phyloP scores from a whole-genome alignment of 2,329 filamentous ascomycete genomes.

The Sarocladium brachiariae region DNA sequence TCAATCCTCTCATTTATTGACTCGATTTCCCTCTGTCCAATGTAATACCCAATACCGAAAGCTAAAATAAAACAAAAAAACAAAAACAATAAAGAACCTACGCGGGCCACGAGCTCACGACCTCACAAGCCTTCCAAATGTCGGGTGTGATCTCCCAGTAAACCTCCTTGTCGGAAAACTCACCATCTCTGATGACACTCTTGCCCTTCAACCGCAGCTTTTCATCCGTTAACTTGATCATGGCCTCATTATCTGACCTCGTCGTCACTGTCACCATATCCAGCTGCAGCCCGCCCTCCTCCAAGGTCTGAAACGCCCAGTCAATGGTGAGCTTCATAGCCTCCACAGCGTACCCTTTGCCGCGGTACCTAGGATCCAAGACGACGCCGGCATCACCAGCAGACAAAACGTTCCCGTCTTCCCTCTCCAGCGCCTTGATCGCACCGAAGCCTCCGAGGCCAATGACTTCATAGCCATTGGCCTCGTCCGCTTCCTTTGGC shows the following conservation, averaged over 20 bases:
- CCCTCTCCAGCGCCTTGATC: slow-evolving; percentile 19
- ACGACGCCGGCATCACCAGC: slow-evolving; percentile 22
- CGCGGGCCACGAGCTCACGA: background rate
- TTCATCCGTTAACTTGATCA: slow-evolving; percentile 17
- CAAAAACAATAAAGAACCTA: too few species aligned
- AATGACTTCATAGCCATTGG: slow-evolving; percentile 19
- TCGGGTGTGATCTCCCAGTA: slow-evolving; percentile 19
- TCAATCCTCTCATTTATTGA: background rate
- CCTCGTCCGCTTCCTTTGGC: background rate
- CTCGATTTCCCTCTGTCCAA: background rate
- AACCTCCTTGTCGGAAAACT: slow-evolving; percentile 17
- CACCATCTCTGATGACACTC: slow-evolving; percentile 13
- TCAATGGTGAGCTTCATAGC: slow-evolving; percentile 19
- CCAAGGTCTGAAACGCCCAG: slow-evolving; percentile 19
- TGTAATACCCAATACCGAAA: too few species aligned
- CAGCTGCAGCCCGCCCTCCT: slow-evolving; percentile 20
- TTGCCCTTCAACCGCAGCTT: slow-evolving; percentile 18
- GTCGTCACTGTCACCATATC: slow-evolving; percentile 22
- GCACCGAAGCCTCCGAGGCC: slow-evolving; percentile 23
- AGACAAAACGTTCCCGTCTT: slow-evolving; percentile 13
- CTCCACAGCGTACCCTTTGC: slow-evolving; percentile 20
- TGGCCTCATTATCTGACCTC: slow-evolving; percentile 17
- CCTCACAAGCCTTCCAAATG: slow-evolving; percentile 13
- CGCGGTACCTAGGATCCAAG: slow-evolving; percentile 18
- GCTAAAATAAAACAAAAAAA: too few species aligned